Evolutionary conservation across 768 basidiomycete species (phyloP), one percentile per base, ranked within the genome.

Genomic region (Vararia minispora): DNA sequence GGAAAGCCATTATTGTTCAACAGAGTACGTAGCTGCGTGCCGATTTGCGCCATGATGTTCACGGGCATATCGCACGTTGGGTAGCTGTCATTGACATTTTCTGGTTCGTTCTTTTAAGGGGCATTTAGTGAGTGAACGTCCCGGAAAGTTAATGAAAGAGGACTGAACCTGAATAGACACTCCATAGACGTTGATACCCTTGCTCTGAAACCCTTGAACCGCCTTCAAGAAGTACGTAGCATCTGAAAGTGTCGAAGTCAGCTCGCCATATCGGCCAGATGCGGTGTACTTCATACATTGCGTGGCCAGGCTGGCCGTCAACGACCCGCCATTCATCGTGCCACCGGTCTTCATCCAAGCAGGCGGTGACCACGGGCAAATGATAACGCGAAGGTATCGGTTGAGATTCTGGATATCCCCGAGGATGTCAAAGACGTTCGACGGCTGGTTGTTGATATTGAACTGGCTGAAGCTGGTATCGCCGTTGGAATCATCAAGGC

Each of bases 331-430:
- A 18, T 71, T 61, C 76, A 79, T 79, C 0, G 69, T 67, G 2
- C 63, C 63, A 38, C 66, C 70, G 26, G 55, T 60, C 53, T 83
- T 83, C 78, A 80, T 79, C 79, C 79, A 83, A 1, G 59, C 76
- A 9, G 79, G 79, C 78, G 78, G 76, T 21, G 76, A 79, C 79
- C 79, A 83, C 7, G 79, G 75, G 16, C 76, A 28, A 5, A 76
- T 41, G 41, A 77, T 71, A 17, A 77, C 51, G 47, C 35, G 14
- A 21, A 57, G 39, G 25, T 48, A 43, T 2, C 28, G 38, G 24
- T 52, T 55, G 39, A 51, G 40, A 14, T 36, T 38, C 40, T 44
- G 40, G 26, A 62, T 61, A 41, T 62, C 60, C 10, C 45, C 29
- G 25, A 62, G 39, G 4, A 54, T 50, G 1, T 48, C 48, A 46